These are phyloP conservation scores for Liquidambar formosana DNA, from an alignment of 164 flowering plant genomes.

Conservation along the genomic window DNA sequence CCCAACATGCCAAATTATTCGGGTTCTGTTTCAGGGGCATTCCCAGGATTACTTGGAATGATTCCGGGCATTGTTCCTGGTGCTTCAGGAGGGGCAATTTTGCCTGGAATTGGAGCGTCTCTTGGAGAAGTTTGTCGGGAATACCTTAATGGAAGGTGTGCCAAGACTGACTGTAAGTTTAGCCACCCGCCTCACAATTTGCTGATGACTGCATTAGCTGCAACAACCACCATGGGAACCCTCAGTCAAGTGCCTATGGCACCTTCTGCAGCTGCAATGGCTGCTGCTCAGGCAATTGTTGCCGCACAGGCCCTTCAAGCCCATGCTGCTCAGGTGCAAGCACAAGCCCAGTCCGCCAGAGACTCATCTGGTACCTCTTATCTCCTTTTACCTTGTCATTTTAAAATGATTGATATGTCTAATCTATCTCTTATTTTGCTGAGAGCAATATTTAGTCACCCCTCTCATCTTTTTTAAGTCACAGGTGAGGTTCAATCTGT, in stretches of 20 bases:
- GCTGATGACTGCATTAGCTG: constrained; percentile 85
- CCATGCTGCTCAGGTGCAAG: constrained; percentile 92
- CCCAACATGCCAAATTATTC: constrained; percentile 99
- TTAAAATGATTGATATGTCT: neutral
- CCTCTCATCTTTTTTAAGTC: too few relatives aligned
- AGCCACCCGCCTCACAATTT: constrained; percentile 91
- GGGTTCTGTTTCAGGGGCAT: constrained; percentile 86
- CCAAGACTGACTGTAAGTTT: constrained; percentile 77
- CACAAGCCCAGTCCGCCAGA: constrained; percentile 63
- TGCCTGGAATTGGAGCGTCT: constrained; percentile 94
- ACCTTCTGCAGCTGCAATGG: constrained; percentile 99
- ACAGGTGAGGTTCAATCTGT: too few relatives aligned
- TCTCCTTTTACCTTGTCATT: neutral
- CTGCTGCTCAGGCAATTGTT: constrained; percentile 99
- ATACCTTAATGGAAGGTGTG: constrained; percentile 82
- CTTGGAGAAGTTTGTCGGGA: constrained; percentile 96
- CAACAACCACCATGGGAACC: constrained; percentile 81
- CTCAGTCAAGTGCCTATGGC: constrained; percentile 98
- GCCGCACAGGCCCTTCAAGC: constrained; percentile 99
- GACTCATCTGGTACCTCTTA: constrained; percentile 59
- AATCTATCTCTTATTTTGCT: neutral
- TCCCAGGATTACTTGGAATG: constrained; percentile 92
- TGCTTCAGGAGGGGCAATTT: constrained; percentile 85
- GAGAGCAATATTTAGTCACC: too few relatives aligned
- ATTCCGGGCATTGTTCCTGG: constrained; percentile 85